These are phyloP conservation scores for Ulota crispa DNA, from an alignment of 225 moss, liverwort and hornwort species.

Conservation along the genomic window DNA sequence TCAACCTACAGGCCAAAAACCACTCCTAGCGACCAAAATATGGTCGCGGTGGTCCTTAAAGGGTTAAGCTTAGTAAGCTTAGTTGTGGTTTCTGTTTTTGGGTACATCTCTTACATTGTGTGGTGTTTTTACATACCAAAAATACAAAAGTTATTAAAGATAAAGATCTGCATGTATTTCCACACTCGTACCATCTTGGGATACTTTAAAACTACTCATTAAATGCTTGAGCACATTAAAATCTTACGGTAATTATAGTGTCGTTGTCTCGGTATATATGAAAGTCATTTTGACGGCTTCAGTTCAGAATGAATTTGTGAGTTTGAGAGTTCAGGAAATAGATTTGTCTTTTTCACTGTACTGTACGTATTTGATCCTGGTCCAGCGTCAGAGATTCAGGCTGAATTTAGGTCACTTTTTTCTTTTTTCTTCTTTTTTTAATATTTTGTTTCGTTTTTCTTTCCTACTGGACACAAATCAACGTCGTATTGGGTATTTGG, in stretches of 20 bases:
- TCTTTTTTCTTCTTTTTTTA: background rate
- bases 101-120: no score
- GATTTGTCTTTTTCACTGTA: background rate
- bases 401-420: background rate
- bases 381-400: background rate
- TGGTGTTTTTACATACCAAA: no score
- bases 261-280: background rate
- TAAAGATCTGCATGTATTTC: background rate
- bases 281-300: slow-evolving; percentile 13
- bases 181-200: background rate
- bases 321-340: background rate
- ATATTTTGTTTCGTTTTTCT: no score
- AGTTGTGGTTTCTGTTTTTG: no score
- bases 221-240: background rate
- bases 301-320: background rate
- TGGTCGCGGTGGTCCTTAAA: no score
- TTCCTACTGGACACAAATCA: background rate
- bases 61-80: no score
- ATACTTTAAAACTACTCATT: background rate
- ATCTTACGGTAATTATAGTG: background rate
- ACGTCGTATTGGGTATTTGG: background rate
- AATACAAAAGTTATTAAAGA: background rate
- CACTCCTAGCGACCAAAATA: no score
- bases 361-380: background rate
- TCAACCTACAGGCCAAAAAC: no score